Conservation (phyloP, 352 stramenopile species). For the Pythium oligandrum region DNA sequence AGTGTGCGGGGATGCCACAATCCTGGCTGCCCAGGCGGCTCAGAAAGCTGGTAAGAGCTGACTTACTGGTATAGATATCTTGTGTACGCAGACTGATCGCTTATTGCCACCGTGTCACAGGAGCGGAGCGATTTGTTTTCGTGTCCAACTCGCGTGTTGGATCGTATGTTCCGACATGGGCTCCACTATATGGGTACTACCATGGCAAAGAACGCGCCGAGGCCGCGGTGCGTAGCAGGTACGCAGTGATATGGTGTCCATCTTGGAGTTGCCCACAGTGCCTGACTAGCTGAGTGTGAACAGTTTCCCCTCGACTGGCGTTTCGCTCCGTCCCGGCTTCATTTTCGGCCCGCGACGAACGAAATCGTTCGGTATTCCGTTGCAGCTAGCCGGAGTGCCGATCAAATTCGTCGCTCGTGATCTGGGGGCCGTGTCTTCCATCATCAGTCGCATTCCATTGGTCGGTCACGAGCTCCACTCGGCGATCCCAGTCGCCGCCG, state of each 20-base stretch:
- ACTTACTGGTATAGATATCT: not conserved
- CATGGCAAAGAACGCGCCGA: conserved; percentile 87
- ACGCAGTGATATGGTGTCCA: not conserved
- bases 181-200: conserved; percentile 87
- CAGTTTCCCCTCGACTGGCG: conserved; percentile 67
- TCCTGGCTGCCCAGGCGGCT: conserved; percentile 65
- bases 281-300: not conserved
- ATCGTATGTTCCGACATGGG: conserved; percentile 59
- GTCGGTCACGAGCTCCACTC: conserved; percentile 64
- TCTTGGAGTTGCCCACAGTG: too few species aligned
- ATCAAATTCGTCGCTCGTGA: conserved; percentile 58
- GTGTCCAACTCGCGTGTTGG: conserved; percentile 90
- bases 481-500: conserved; percentile 54
- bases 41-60: conserved; percentile 43
- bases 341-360: conserved; percentile 83
- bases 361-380: conserved; percentile 58
- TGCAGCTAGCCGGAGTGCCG: conserved; percentile 72
- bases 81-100: not conserved
- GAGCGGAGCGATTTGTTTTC: conserved; percentile 82
- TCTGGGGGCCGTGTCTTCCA: conserved; percentile 48
- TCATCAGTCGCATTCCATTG: conserved; percentile 56
- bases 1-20: conserved; percentile 86
- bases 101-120: conserved; percentile 10
- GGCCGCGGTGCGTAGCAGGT: conserved; percentile 59
- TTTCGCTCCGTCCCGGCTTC: conserved; percentile 85